Percentiles rank a stretch among this genome's conserved stretches.
Evolutionary conservation across 768 basidiomycete species (phyloP).

Genomic region (Macrolepiota fuliginosa): DNA sequence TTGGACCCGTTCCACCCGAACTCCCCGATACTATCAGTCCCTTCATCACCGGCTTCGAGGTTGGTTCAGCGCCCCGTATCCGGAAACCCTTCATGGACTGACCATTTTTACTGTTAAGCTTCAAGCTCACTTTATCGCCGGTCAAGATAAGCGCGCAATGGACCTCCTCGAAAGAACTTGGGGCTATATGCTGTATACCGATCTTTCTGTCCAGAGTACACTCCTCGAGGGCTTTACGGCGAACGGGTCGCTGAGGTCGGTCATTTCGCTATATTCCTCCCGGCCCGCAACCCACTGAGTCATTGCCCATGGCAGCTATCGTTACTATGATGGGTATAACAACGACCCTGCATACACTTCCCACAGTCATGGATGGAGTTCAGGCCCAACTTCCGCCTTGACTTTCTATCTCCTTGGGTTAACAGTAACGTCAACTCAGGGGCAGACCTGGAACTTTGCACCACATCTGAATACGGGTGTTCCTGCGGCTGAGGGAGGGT

Average conservation of each 20-base stretch:
- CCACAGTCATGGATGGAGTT: constrained; percentile 60
- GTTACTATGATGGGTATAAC: constrained; percentile 52
- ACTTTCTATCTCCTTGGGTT: constrained; percentile 59
- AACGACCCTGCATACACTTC: constrained; percentile 57
- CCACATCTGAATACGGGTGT: constrained; percentile 43
- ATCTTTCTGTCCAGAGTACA: constrained; percentile 53
- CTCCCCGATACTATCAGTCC: constrained; percentile 58
- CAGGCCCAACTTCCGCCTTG: constrained; percentile 55
- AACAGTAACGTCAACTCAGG: constrained; percentile 44
- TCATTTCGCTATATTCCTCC: neutral
- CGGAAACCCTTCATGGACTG: neutral
- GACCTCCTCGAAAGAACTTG: constrained; percentile 52
- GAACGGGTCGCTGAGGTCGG: constrained; percentile 53
- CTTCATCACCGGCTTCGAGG: constrained; percentile 59
- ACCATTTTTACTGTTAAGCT: constrained; percentile 29
- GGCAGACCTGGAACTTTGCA: constrained; percentile 44
- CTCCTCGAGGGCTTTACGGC: constrained; percentile 58
- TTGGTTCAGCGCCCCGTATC: constrained; percentile 18
- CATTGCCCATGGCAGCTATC: constrained; percentile 45
- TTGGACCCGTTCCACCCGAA: constrained; percentile 54
- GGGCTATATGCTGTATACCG: constrained; percentile 60
- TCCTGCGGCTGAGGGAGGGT: constrained; percentile 45
- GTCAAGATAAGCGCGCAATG: constrained; percentile 48
- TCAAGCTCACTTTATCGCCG: constrained; percentile 56
- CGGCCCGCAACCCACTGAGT: neutral